phyloP scores from a whole-genome alignment of 257 asterid genomes.

The Solanum stenotomum region DNA sequence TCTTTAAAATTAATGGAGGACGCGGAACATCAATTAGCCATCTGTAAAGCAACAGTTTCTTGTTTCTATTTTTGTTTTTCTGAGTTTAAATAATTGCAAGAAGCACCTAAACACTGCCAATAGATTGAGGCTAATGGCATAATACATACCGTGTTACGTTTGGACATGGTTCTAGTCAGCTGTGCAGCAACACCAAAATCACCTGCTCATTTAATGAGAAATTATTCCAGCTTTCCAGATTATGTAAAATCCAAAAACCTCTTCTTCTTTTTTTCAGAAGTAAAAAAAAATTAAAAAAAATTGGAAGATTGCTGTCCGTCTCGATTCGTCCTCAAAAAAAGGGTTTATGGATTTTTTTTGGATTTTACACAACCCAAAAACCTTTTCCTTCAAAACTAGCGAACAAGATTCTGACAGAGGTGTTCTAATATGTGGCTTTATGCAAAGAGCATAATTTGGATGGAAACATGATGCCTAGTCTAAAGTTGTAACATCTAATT shows the following conservation, averaged over 20 bases:
- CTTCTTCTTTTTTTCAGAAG: neutral
- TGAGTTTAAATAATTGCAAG: neutral
- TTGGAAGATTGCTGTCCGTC: neutral
- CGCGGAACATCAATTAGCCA: neutral
- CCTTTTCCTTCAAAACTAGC: neutral
- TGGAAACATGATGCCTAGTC: neutral
- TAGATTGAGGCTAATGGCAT: neutral
- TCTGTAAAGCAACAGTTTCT: neutral
- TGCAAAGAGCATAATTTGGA: neutral
- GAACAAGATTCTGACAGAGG: neutral
- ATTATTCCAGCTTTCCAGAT: conserved; percentile 3
- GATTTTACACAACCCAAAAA: neutral
- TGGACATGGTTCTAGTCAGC: conserved; percentile 97
- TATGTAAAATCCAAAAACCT: neutral
- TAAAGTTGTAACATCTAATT: neutral
- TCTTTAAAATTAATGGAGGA: neutral
- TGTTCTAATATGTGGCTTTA: neutral
- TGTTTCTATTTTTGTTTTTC: neutral
- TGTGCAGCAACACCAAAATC: conserved; percentile 99
- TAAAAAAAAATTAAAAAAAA: neutral
- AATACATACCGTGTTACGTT: conserved; percentile 81
- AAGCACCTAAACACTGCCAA: neutral
- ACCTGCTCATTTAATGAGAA: conserved; percentile 40
- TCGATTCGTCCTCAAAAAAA: neutral
- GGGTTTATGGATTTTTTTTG: neutral